These are phyloP conservation scores for Hyphopichia pseudoburtonii DNA, from an alignment of 1,139 yeast genomes.

Conservation along the genomic window DNA sequence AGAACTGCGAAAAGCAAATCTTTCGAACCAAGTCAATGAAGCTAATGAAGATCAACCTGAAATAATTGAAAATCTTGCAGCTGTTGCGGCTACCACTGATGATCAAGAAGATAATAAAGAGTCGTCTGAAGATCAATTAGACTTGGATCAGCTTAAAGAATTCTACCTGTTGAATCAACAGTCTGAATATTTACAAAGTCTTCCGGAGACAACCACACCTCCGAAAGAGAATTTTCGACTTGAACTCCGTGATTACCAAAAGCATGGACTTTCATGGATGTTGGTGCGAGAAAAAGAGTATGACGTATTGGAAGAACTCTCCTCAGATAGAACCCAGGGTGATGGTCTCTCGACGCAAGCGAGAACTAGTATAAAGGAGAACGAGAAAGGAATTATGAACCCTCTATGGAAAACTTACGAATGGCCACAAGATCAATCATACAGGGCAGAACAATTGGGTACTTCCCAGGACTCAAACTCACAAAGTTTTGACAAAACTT, in stretches of 20 bases:
- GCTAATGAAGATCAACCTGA: background rate
- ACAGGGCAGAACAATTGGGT: constrained; percentile 1
- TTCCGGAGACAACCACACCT: constrained; percentile 66
- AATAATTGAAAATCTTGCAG: background rate
- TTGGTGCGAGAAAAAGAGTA: constrained; percentile 61
- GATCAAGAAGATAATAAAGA: constrained; percentile 13
- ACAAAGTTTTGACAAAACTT: constrained; percentile 26
- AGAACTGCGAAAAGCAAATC: too few species aligned
- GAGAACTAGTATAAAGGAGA: constrained; percentile 22
- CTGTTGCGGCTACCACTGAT: constrained; percentile 5
- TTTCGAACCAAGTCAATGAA: too few species aligned
- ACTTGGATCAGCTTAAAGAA: constrained; percentile 71
- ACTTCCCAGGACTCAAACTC: background rate
- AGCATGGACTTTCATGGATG: constrained; percentile 85
- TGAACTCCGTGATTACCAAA: constrained; percentile 68
- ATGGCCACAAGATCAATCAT: constrained; percentile 63
- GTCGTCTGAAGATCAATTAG: constrained; percentile 29
- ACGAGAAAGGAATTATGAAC: constrained; percentile 60
- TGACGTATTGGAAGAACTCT: constrained; percentile 33
- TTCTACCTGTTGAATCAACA: constrained; percentile 70
- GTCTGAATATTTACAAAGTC: constrained; percentile 44
- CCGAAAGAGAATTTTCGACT: constrained; percentile 54
- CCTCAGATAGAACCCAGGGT: constrained; percentile 15
- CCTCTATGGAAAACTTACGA: constrained; percentile 82
- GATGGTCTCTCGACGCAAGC: constrained; percentile 30